Evolutionary conservation across 2,329 filamentous ascomycete genomes (phyloP), one percentile per base, ranked within the genome.

Genomic region (Xylaria digitata): DNA sequence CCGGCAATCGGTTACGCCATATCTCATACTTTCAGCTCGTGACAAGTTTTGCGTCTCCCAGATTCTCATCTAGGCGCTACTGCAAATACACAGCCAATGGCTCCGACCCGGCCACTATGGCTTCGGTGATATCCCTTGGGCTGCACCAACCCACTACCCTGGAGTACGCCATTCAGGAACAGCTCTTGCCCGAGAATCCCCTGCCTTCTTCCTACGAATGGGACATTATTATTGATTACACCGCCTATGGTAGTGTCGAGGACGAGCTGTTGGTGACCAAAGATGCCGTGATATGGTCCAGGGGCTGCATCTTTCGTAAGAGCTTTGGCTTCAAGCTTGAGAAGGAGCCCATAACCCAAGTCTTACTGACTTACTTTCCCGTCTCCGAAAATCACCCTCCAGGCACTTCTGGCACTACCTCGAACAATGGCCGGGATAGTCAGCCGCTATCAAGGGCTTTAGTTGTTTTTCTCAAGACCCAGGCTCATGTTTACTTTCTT

Each of bases 401-500:
- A 1, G 21, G 46, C 23, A 23, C 53, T 17, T 61, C 68, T 1
- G 21, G 46, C 23, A 23, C 53, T 26, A 11, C 13, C 19, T 26
- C 66, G 2, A 46, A 43, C 7, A 43, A 21, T 13, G 13, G 19
- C 40, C 45, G 13, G 17, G n/a, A 21, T 19, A 65, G 64, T 15
- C 71, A 71, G 11, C 64, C 71, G 0, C 78, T 87, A 26, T 86
- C 87, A 48, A 86, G 90, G 75, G 94, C 95, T 4, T 82, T 99
- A 68, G 93, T 98, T 7, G 92, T 99, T 56, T 92, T 98, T 72
- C 87, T 99, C 71, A 94, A 92, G 80, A 94, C 93, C 0, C 95
- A 98, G 76, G 94, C 93, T 23, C 95, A 98, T 77, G 89, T 99
- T 71, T 96, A 94, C 83, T 97, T 96, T 77, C 86, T 98, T 43